Conservation (phyloP, 2,329 filamentous ascomycete species). For the Alternaria triticina region DNA sequence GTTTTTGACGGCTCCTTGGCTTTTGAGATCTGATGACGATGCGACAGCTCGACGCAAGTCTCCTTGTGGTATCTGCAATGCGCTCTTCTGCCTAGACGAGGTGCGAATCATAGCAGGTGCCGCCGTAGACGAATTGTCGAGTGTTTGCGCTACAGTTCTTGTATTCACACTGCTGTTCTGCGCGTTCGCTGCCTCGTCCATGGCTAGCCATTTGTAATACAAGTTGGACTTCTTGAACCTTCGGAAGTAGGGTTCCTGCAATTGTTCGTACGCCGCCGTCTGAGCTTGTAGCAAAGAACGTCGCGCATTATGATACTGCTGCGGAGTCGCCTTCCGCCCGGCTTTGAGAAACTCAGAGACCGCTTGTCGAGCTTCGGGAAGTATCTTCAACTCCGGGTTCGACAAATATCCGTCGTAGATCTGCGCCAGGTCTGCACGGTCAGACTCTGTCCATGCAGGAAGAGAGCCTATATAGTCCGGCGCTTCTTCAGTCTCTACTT, state of each 20-base stretch:
- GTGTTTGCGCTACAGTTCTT: constrained; percentile 32
- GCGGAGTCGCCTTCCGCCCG: constrained; percentile 75
- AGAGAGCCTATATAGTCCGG: constrained; percentile 58
- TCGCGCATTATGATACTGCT: constrained; percentile 83
- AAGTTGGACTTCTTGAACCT: constrained; percentile 91
- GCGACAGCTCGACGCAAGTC: constrained; percentile 66
- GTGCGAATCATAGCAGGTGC: constrained; percentile 54
- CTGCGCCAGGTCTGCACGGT: constrained; percentile 85
- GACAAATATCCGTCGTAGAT: constrained; percentile 90
- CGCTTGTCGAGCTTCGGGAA: constrained; percentile 69
- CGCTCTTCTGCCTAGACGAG: constrained; percentile 53
- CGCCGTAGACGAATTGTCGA: constrained; percentile 28
- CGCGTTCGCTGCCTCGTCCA: constrained; percentile 68
- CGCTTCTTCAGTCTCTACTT: constrained; percentile 76
- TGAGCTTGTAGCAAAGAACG: constrained; percentile 83
- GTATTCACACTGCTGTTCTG: constrained; percentile 36
- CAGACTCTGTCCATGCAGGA: constrained; percentile 78
- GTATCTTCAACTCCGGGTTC: constrained; percentile 79
- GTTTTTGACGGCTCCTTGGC: constrained; percentile 54
- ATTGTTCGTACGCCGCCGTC: constrained; percentile 80
- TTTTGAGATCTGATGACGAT: constrained; percentile 66
- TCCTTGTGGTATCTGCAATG: constrained; percentile 43
- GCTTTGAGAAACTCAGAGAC: constrained; percentile 81
- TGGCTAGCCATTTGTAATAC: constrained; percentile 94
- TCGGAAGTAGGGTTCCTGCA: constrained; percentile 80